Percentiles rank a stretch among this genome's conserved stretches.
Conservation (phyloP, 805 yeast species). For the Kluyveromyces wickerhamii region DNA sequence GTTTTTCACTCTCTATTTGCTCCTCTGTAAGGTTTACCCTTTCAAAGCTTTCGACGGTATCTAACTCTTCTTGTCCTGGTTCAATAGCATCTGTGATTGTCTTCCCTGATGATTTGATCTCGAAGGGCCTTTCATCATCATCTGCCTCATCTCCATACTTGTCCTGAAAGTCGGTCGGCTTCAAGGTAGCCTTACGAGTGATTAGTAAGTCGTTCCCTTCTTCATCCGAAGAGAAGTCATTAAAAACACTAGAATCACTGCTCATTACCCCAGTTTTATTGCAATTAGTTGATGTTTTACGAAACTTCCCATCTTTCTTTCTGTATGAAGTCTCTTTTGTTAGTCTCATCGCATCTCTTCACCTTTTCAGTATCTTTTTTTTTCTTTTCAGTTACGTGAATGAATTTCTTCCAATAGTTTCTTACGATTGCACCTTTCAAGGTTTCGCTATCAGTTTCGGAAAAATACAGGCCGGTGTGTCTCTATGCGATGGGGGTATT, state of each 20-base stretch:
- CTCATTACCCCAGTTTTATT: not conserved
- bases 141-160: conserved; percentile 10
- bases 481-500: no score
- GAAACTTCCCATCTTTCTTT: no score
- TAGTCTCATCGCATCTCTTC: no score
- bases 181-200: conserved; percentile 12
- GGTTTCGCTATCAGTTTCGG: no score
- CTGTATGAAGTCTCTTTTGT: no score
- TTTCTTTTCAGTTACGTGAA: no score
- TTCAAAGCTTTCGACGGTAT: conserved; percentile 8
- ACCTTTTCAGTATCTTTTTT: no score
- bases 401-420: no score
- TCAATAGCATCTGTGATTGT: conserved; percentile 9
- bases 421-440: no score
- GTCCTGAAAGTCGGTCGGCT: conserved; percentile 4
- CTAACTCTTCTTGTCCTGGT: conserved; percentile 7
- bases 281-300: no score
- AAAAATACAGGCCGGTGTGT: no score
- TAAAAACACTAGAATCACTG: conserved; percentile 14
- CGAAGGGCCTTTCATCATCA: conserved; percentile 15
- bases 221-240: conserved; percentile 26
- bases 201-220: conserved; percentile 17
- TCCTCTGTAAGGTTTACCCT: conserved; percentile 28
- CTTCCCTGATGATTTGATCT: conserved; percentile 8
- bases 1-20: conserved; percentile 48